Conservation (phyloP, 1,139 yeast genomes). For the Candida sanyaensis region DNA sequence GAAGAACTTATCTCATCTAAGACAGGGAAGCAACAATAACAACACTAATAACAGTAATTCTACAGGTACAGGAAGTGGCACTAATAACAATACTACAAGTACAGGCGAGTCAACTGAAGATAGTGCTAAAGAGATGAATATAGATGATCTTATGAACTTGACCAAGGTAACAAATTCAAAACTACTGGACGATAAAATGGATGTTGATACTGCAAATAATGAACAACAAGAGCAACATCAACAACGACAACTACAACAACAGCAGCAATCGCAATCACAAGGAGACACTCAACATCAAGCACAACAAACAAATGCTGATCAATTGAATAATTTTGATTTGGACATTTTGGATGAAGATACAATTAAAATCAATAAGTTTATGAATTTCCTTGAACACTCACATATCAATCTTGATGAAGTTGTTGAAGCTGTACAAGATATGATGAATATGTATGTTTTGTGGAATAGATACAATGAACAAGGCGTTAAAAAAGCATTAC, state of each 20-base stretch:
- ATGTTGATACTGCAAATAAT: neutral
- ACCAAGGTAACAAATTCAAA: conserved; percentile 15
- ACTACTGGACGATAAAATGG: conserved; percentile 3
- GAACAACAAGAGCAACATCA: neutral
- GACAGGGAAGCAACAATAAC: conserved; percentile 14
- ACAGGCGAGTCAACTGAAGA: conserved; percentile 2
- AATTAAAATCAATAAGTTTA: conserved; percentile 52
- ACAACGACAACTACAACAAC: no score
- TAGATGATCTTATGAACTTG: conserved; percentile 41
- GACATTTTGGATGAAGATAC: conserved; percentile 37
- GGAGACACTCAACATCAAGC: conserved; percentile 3
- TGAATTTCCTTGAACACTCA: conserved; percentile 69
- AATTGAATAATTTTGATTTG: conserved; percentile 19
- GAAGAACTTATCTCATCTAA: conserved; percentile 28
- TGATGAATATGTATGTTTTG: conserved; percentile 72
- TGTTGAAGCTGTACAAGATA: conserved; percentile 79
- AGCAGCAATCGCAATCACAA: no score
- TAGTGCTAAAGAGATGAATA: conserved; percentile 25
- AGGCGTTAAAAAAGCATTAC: conserved; percentile 42
- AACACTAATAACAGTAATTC: conserved; percentile 5
- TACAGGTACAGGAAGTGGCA: neutral
- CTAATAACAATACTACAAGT: neutral
- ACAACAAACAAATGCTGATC: conserved; percentile 2
- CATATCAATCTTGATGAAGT: conserved; percentile 77
- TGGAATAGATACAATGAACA: conserved; percentile 85